Evolutionary conservation across 177 flowering plant species (phyloP).

Genomic region (Tripterygium wilfordii): DNA sequence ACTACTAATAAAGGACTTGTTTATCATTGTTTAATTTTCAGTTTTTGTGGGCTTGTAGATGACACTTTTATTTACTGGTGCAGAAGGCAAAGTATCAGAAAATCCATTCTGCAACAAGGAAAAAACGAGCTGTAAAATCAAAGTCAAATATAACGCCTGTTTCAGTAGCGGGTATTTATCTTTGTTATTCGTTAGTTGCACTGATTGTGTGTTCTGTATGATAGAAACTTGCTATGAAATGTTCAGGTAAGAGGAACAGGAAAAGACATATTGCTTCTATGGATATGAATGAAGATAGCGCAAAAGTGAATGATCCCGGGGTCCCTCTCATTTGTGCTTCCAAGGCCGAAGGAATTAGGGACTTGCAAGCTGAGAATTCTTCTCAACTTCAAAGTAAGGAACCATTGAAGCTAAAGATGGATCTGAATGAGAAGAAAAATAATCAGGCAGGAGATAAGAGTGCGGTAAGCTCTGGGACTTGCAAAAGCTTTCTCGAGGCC

Average conservation of each 20-base stretch:
- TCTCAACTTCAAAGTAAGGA: not conserved
- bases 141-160: not conserved
- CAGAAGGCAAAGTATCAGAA: constrained; percentile 16
- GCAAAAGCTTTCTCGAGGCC: no score
- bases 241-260: constrained; percentile 18
- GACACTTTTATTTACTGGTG: not conserved
- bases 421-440: constrained; percentile 2
- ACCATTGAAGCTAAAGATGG: constrained; percentile 6
- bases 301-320: constrained; percentile 6
- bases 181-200: not conserved
- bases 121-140: constrained; percentile 13
- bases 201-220: not conserved
- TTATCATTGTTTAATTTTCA: no score
- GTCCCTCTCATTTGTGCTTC: constrained; percentile 13
- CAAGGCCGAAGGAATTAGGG: constrained; percentile 8
- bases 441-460: constrained; percentile 4
- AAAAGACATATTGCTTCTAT: constrained; percentile 1
- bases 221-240: not conserved
- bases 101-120: constrained; percentile 7
- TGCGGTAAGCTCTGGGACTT: constrained; percentile 16
- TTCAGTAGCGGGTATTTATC: constrained; percentile 14
- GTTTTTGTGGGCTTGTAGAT: no score
- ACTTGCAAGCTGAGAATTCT: constrained; percentile 4
- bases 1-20: no score
- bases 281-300: constrained; percentile 1